These are phyloP conservation scores for Allium sativum DNA, from an alignment of 106 monocot species.

Conservation along the genomic window DNA sequence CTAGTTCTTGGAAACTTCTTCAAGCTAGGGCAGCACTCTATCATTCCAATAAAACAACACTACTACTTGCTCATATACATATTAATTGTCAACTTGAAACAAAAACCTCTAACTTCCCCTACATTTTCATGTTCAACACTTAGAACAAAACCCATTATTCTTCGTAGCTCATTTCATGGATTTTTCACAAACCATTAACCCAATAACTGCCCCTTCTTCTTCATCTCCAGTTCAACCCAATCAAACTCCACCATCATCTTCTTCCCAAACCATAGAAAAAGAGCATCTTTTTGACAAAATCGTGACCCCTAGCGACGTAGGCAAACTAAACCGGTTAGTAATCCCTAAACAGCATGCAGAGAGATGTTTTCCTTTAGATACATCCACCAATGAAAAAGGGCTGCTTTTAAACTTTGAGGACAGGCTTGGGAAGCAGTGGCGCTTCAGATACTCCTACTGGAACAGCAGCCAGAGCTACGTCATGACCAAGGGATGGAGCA, in stretches of 20 bases:
- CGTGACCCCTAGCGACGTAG: conserved; percentile 89
- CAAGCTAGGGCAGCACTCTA: no score
- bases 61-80: no score
- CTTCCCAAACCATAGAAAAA: conserved; percentile 28
- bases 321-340: conserved; percentile 87
- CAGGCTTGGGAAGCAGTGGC: conserved; percentile 66
- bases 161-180: no score
- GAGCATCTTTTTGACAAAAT: conserved; percentile 97
- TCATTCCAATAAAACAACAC: no score
- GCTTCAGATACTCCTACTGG: conserved; percentile 98
- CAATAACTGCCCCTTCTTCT: not conserved
- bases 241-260: not conserved
- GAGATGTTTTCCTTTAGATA: conserved; percentile 73
- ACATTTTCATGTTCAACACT: no score
- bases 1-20: no score
- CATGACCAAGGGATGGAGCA: conserved; percentile 96
- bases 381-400: conserved; percentile 52
- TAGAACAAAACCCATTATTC: no score
- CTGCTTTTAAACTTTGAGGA: conserved; percentile 83
- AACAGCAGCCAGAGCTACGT: conserved; percentile 99
- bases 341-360: conserved; percentile 97
- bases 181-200: not conserved
- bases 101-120: no score
- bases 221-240: not conserved
- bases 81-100: no score